Evolutionary conservation across 495 filamentous ascomycete genomes (phyloP).

Genomic region (Aspergillus funiculosus): DNA sequence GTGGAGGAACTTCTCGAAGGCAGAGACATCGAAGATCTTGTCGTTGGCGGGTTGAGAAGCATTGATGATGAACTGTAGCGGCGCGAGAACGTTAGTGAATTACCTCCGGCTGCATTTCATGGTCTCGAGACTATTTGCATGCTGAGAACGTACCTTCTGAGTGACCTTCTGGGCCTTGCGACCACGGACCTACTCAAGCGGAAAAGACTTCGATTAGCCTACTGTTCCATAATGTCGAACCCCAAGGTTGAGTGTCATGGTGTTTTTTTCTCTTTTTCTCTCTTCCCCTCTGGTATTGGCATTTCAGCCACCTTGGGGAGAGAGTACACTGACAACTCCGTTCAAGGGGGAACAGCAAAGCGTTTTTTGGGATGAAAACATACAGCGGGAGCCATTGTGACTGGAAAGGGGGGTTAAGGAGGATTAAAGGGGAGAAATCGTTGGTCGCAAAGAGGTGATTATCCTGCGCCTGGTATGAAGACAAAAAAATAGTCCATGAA

Average conservation of each 20-base stretch:
- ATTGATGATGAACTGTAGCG: slow-evolving; percentile 88
- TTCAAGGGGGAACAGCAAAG: slow-evolving; percentile 75
- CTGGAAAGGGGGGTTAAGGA: slow-evolving; percentile 20
- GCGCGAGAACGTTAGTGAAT: slow-evolving; percentile 7
- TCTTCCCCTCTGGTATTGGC: slow-evolving; percentile 9
- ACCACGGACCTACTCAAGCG: slow-evolving; percentile 42
- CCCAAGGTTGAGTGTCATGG: slow-evolving; percentile 8
- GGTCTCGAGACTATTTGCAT: slow-evolving; percentile 7
- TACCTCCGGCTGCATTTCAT: slow-evolving; percentile 2
- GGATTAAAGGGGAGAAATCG: slow-evolving; percentile 20
- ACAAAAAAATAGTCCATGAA: no score
- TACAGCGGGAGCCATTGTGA: slow-evolving; percentile 62
- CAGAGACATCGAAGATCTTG: slow-evolving; percentile 99
- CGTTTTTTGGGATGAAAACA: slow-evolving; percentile 59
- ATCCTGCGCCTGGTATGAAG: slow-evolving; percentile 48
- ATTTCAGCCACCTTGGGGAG: slow-evolving; percentile 9
- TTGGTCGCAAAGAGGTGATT: slow-evolving; percentile 55
- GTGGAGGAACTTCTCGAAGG: slow-evolving; percentile 99
- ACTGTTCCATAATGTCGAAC: slow-evolving; percentile 69
- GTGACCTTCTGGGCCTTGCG: slow-evolving; percentile 64
- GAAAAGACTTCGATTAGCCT: slow-evolving; percentile 64
- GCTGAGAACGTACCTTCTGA: slow-evolving; percentile 50
- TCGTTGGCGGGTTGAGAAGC: slow-evolving; percentile 93
- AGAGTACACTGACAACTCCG: slow-evolving; percentile 1
- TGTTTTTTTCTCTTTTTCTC: slow-evolving; percentile 23